Evolutionary conservation across 2,329 filamentous ascomycete genomes (phyloP).

Genomic region (Rhytidhysteron rufulum): DNA sequence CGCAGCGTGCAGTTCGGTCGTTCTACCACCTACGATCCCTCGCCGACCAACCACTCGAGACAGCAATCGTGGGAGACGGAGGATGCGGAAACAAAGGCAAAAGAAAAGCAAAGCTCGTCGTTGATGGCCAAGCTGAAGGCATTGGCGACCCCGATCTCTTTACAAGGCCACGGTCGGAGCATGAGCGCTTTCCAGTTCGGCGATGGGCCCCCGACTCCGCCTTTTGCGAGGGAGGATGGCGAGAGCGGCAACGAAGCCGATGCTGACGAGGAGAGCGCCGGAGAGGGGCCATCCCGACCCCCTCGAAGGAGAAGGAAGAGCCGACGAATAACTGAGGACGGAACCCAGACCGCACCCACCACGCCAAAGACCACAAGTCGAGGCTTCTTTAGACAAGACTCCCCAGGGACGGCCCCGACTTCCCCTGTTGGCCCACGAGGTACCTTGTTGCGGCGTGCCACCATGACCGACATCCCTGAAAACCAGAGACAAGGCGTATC

Average conservation of each 20-base stretch:
- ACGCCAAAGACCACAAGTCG: constrained; percentile 57
- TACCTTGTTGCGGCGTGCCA: constrained; percentile 53
- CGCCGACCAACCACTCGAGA: constrained; percentile 52
- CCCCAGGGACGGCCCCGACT: constrained; percentile 29
- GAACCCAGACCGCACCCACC: constrained; percentile 61
- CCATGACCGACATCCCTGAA: constrained; percentile 47
- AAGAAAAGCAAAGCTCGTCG: constrained; percentile 52
- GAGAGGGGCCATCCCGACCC: constrained; percentile 53
- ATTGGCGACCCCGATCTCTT: constrained; percentile 55
- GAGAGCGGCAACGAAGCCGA: constrained; percentile 71
- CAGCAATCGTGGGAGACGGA: constrained; percentile 61
- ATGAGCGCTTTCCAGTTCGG: constrained; percentile 43
- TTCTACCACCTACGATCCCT: constrained; percentile 35
- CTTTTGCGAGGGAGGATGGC: constrained; percentile 49
- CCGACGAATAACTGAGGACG: constrained; percentile 45
- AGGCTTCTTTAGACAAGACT: constrained; percentile 45
- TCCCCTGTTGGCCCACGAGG: constrained; percentile 20
- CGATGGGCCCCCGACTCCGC: constrained; percentile 38
- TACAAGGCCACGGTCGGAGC: constrained; percentile 48
- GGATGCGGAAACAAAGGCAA: constrained; percentile 59
- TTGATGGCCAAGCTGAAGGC: constrained; percentile 78
- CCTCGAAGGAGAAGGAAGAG: constrained; percentile 60
- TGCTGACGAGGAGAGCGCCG: constrained; percentile 81
- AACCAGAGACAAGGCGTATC: constrained; percentile 45
- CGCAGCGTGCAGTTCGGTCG: constrained; percentile 75